These are phyloP conservation scores for Penstemon newberryi DNA, from an alignment of 257 asterid species.

Conservation along the genomic window DNA sequence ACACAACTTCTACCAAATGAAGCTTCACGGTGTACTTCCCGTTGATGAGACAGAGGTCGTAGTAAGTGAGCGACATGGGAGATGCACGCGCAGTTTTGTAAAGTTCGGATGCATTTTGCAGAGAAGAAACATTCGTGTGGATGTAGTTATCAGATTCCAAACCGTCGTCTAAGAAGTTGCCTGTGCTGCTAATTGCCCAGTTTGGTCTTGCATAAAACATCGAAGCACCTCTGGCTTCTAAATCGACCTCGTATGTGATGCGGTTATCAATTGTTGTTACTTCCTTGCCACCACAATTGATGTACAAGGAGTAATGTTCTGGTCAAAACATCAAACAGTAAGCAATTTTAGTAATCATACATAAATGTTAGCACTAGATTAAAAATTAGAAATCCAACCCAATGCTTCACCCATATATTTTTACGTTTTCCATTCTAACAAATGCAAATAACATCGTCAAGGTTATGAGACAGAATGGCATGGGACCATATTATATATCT, in stretches of 20 bases:
- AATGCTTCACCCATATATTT: too few species aligned
- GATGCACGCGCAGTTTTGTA: constrained; percentile 75
- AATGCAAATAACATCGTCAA: too few species aligned
- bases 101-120: constrained; percentile 42
- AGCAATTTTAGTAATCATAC: too few species aligned
- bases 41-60: constrained; percentile 71
- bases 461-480: too few species aligned
- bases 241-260: constrained; percentile 57
- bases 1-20: constrained; percentile 80
- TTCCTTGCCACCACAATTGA: constrained; percentile 85
- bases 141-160: constrained; percentile 61
- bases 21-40: constrained; percentile 85
- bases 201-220: constrained; percentile 48
- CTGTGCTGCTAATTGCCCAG: constrained; percentile 97
- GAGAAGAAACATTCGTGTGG: constrained; percentile 39
- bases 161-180: constrained; percentile 79
- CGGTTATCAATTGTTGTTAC: constrained; percentile 23
- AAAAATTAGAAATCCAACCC: too few species aligned
- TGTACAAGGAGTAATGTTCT: constrained; percentile 59
- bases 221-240: constrained; percentile 75
- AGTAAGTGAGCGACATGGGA: constrained; percentile 87
- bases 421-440: too few species aligned
- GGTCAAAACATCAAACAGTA: neutral
- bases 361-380: too few species aligned
- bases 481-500: too few species aligned